Evolutionary conservation across 768 basidiomycete genomes (phyloP), one percentile per base, ranked within the genome.

Genomic region (Mycena alexandri): DNA sequence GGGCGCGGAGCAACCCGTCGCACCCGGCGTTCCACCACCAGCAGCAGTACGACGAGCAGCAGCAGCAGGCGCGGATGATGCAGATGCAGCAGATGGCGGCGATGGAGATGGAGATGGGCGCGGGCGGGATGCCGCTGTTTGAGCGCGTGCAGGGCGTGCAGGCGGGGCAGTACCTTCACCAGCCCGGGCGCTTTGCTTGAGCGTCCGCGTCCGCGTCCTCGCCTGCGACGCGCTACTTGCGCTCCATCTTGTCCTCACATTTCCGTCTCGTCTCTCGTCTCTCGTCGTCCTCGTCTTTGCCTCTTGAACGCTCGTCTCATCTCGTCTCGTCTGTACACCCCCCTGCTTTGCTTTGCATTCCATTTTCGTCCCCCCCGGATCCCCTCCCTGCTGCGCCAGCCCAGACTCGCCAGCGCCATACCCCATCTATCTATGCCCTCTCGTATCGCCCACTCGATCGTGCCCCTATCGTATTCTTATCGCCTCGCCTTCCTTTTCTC

Each of bases 151-250:
- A 36, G 19, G 61, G 63, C 36, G 54, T 38, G 34, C 33, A 43
- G 63, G 43, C 33, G 22, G 62, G 63, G 16, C 63, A 64, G 53
- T 64, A 64, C 17, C 19, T 66, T 22, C 56, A 61, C 57, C 57
- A 66, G 57, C 43, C 51, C 21, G 48, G 10, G 60, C 50, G 48
- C 7, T 59, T 59, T 25, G 34, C 44, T 0, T 59, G 57, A 59
- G 57, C 46, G 25, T 11, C 22, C 29, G 29, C 7, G 29, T 52
- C 19, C 33, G 8, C 16, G 50, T 13, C 50, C 24, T 25, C 24
- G 11, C 25, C 5, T 22, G 24, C 24, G n/a, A n/a, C n/a, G n/a
- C n/a, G n/a, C n/a, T n/a, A n/a, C n/a, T n/a, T n/a, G n/a, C n/a
- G n/a, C n/a, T n/a, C 25, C 48, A 22, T 17, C 38, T 4, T 38